phyloP scores from a whole-genome alignment of 2,329 filamentous ascomycete genomes.

The Neopestalotiopsis rosae region DNA sequence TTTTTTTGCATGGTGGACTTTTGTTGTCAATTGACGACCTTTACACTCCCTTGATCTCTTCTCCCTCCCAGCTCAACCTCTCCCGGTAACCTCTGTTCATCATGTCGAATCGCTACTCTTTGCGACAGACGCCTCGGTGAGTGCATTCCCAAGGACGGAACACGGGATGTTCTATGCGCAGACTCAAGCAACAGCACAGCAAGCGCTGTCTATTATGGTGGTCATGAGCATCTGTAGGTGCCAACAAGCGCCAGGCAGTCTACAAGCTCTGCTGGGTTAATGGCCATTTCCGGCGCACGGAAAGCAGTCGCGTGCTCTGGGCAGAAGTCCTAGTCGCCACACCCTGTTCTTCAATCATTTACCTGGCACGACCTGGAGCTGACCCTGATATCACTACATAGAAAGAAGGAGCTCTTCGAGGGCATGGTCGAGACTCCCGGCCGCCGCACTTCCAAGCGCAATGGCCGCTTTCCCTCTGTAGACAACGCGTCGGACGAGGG shows the following conservation, averaged over 20 bases:
- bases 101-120: slow-evolving; percentile 32
- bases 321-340: not conserved
- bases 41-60: not conserved
- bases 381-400: slow-evolving; percentile 30
- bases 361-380: not conserved
- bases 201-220: not conserved
- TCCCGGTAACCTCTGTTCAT: slow-evolving; percentile 11
- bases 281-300: not conserved
- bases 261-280: not conserved
- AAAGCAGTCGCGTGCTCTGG: not conserved
- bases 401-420: slow-evolving; percentile 66
- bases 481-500: slow-evolving; percentile 53
- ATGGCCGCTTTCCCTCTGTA: slow-evolving; percentile 49
- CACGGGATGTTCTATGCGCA: not conserved
- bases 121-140: slow-evolving; percentile 34
- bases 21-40: not conserved
- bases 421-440: slow-evolving; percentile 65
- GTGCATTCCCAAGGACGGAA: slow-evolving; percentile 6
- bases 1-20: slow-evolving; percentile 6
- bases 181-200: not conserved
- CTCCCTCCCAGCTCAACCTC: not conserved
- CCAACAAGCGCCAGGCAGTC: not conserved
- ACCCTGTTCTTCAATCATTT: too few species aligned
- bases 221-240: not conserved
- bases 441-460: slow-evolving; percentile 54